Conservation (phyloP, 1,284 basidiomycete species). For the Fomes fomentarius region DNA sequence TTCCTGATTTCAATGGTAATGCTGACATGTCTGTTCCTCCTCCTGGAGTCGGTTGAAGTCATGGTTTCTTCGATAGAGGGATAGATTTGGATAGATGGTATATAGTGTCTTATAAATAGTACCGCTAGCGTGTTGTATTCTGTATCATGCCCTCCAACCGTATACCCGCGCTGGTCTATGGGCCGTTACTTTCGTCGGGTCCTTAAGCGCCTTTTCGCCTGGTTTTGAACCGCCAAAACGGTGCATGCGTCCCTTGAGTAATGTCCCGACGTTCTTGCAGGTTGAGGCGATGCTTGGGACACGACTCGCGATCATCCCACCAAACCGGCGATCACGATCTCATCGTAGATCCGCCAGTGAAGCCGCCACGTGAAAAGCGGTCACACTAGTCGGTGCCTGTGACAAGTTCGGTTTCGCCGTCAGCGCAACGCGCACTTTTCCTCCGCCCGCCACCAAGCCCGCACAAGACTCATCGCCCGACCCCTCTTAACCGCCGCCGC, state of each 20-base stretch:
- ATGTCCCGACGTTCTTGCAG: not conserved
- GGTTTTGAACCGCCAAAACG: not conserved
- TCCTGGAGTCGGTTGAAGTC: too few relatives aligned
- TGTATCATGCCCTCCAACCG: not conserved
- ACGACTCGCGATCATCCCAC: constrained; percentile 10
- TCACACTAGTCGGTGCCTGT: too few relatives aligned
- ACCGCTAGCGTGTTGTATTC: not conserved
- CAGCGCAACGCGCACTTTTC: not conserved
- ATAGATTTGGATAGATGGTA: constrained; percentile 8
- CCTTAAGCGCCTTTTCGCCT: not conserved
- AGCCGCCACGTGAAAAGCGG: too few relatives aligned
- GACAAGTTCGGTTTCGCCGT: too few relatives aligned
- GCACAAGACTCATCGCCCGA: not conserved
- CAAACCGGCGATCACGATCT: constrained; percentile 21
- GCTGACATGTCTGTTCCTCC: too few relatives aligned
- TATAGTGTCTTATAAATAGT: not conserved
- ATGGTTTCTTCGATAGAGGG: too few relatives aligned
- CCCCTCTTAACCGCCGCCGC: not conserved
- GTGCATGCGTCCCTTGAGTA: too few relatives aligned
- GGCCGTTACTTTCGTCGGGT: not conserved
- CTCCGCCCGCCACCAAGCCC: not conserved
- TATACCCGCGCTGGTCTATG: not conserved
- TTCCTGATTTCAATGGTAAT: constrained; percentile 45
- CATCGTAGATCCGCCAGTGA: constrained; percentile 18
- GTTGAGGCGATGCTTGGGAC: constrained; percentile 4